Base-by-base conservation (phyloP, 768 basidiomycete genomes). In the Suillus sp. region DNA sequence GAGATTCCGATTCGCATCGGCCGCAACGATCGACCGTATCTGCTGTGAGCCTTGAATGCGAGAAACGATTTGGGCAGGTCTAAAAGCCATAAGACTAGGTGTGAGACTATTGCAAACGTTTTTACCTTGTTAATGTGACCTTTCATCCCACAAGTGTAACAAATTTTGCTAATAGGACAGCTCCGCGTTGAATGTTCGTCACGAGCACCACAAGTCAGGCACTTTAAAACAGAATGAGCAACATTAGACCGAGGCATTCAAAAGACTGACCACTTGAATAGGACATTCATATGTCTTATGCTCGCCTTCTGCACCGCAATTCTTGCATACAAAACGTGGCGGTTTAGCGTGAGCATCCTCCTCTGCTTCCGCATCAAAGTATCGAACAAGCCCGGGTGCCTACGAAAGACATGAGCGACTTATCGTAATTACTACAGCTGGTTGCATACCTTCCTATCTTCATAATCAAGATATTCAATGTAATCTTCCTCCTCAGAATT, bases 101-200 rank as follows among this genome's bases (percentile, higher is more conserved):
- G 48, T 48, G 40, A 45, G 34, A 30, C 45, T 18, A 55, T 38
- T 35, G 47, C 30, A 14, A 0, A 30, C 11, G 32, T 20, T 38
- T 60, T 56, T 67, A 91, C 92, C 62, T 78, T 81, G 66, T 83
- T 90, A 61, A 92, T 84, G 70, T 93, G 92, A 2, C 92, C 92
- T 71, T 90, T 91, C 90, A 92, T 91, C 18, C 90, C 90, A 68
- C 92, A 94, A 3, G 80, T 83, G 69, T 86, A 93, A 69, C 92
- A 94, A 0, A 83, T 86, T 74, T 93, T 93, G 75, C 86, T 87
- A 64, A 92, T 89, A 2, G 92, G 91, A 75, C 92, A 94, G 58
- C 86, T 85, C 45, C 87, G 81, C 20, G 92, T 92, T 3, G 81
- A 78, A 74, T 94, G 92, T 65, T 93, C 92, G 68, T 93, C 84